Percentiles rank a stretch among this genome's conserved stretches.
Evolutionary conservation across 208 protist genomes (phyloP).

Genomic region (Leishmania martiniquensis): DNA sequence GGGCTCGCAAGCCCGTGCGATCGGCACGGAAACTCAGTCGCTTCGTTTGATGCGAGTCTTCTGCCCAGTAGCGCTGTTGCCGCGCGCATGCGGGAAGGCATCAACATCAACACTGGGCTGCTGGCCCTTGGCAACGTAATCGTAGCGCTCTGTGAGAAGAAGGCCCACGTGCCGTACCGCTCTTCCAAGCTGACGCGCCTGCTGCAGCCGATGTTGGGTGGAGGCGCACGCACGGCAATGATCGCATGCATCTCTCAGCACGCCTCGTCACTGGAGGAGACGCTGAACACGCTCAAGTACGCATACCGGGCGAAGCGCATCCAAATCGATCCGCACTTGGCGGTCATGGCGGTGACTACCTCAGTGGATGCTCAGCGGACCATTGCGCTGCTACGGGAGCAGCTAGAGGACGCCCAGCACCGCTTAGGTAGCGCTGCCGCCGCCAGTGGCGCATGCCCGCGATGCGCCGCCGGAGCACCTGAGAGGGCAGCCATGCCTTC

Average conservation of each 20-base stretch:
- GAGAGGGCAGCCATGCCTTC: neutral
- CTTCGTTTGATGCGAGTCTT: constrained; percentile 16
- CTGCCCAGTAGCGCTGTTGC: constrained; percentile 17
- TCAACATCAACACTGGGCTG: constrained; percentile 94
- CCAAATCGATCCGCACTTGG: constrained; percentile 81
- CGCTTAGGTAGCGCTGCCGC: constrained; percentile 20
- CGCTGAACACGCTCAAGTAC: constrained; percentile 97
- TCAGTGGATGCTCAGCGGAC: constrained; percentile 58
- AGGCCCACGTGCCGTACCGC: constrained; percentile 93
- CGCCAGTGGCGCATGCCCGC: neutral
- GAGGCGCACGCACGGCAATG: constrained; percentile 93
- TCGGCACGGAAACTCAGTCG: neutral
- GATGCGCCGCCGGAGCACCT: neutral
- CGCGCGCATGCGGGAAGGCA: constrained; percentile 91
- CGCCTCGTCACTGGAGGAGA: constrained; percentile 93
- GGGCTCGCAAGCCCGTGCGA: constrained; percentile 23
- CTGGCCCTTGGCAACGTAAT: constrained; percentile 96
- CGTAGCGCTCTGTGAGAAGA: constrained; percentile 82
- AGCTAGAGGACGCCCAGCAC: constrained; percentile 62
- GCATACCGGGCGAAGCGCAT: constrained; percentile 95
- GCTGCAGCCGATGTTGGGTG: constrained; percentile 93
- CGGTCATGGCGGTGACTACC: constrained; percentile 28
- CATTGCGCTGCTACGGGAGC: constrained; percentile 60
- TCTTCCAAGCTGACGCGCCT: constrained; percentile 95
- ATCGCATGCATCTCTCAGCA: constrained; percentile 94